Evolutionary conservation across 106 monocot species (phyloP).

Genomic region (Dioscorea alata): DNA sequence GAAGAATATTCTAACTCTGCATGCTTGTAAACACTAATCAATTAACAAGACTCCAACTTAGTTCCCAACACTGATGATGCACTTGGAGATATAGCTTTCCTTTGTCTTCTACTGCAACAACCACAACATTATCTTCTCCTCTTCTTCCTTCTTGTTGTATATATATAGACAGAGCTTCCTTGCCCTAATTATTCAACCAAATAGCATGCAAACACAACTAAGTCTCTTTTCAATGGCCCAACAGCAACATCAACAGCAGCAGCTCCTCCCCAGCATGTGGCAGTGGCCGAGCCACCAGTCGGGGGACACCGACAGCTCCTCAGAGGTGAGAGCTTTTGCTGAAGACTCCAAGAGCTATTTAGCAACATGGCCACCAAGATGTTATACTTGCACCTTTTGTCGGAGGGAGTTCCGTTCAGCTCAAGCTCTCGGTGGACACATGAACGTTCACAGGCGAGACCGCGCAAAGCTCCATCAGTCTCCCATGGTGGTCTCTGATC

Average conservation of each 20-base stretch:
- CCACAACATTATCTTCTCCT: neutral
- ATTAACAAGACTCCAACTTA: neutral
- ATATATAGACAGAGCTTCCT: neutral
- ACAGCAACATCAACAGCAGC: constrained; percentile 9
- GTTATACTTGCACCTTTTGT: constrained; percentile 33
- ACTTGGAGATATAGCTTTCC: neutral
- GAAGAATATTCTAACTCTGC: no score
- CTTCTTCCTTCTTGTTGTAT: neutral
- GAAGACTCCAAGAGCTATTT: neutral
- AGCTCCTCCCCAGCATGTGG: neutral
- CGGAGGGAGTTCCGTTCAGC: constrained; percentile 35
- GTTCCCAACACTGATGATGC: constrained; percentile 1
- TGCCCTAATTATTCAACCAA: no score
- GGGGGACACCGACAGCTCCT: constrained; percentile 3
- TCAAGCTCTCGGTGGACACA: constrained; percentile 25
- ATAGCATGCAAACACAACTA: neutral
- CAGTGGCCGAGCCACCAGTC: neutral
- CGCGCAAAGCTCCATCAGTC: neutral
- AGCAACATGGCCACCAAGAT: constrained; percentile 4
- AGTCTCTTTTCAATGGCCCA: constrained; percentile 4
- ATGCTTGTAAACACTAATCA: no score
- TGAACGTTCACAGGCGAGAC: constrained; percentile 22
- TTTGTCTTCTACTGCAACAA: neutral
- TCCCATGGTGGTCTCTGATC: neutral
- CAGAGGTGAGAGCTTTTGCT: constrained; percentile 5